Percentiles rank a stretch among this genome's conserved stretches.
phyloP scores from a whole-genome alignment of 208 protist species.

The Phytomonas sp. region DNA sequence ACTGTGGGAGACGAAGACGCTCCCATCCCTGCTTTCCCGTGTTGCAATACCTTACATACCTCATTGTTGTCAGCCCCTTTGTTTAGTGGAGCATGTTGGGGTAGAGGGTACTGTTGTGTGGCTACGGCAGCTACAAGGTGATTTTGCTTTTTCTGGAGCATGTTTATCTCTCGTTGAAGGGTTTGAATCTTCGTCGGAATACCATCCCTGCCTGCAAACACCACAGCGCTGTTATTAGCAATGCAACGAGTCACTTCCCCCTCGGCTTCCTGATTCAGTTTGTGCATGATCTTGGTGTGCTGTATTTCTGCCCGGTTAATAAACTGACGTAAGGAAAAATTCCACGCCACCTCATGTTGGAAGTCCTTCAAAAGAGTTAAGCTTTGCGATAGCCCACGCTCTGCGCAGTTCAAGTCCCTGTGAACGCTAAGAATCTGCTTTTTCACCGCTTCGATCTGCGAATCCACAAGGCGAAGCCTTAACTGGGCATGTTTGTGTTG shows the following conservation, averaged over 20 bases:
- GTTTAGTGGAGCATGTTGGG: background rate
- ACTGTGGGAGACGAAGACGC: background rate
- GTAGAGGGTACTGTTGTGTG: background rate
- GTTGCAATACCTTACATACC: background rate
- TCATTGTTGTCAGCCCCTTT: background rate
- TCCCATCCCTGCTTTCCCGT: background rate
- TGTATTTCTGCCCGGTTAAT: background rate
- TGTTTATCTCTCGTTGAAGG: background rate
- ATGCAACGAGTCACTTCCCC: background rate
- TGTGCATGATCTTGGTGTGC: background rate
- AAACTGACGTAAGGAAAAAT: background rate
- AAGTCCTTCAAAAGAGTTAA: background rate
- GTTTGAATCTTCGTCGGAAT: background rate
- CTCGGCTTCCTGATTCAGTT: background rate
- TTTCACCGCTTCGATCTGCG: background rate
- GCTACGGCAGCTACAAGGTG: background rate
- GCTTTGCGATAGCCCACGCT: background rate
- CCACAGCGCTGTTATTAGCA: background rate
- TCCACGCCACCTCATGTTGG: background rate
- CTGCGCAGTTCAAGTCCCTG: background rate
- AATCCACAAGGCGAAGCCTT: background rate
- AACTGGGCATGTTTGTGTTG: background rate
- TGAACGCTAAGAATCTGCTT: background rate
- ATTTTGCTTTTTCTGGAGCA: background rate
- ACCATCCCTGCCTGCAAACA: background rate